A percentile compares a stretch with the other conserved stretches of the same genome.
These are phyloP conservation scores for Aureobasidium pullulans DNA, from an alignment of 2,329 filamentous ascomycete species.

Conservation along the genomic window DNA sequence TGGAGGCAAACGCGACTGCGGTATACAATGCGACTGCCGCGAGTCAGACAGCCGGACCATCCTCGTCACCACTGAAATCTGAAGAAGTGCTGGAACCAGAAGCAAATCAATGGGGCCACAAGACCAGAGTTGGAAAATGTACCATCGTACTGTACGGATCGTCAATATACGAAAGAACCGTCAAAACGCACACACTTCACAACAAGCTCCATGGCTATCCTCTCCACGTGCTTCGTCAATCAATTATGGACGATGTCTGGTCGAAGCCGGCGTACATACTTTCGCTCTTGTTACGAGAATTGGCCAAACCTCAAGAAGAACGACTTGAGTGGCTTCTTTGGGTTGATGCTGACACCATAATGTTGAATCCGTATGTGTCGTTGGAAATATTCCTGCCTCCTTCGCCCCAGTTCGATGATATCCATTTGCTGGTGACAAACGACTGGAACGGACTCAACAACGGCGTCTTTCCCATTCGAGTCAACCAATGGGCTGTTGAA, in stretches of 20 bases:
- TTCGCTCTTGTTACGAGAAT: constrained; percentile 31
- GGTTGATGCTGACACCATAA: constrained; percentile 38
- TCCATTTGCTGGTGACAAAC: constrained; percentile 31
- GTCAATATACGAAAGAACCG: constrained; percentile 33
- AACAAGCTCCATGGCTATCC: constrained; percentile 36
- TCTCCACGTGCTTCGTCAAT: constrained; percentile 34
- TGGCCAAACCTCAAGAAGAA: constrained; percentile 31
- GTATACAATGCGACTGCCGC: constrained; percentile 13
- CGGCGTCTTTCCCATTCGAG: constrained; percentile 36
- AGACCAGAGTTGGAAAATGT: constrained; percentile 31
- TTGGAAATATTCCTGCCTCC: constrained; percentile 35
- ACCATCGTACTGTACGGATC: constrained; percentile 33
- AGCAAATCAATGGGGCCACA: constrained; percentile 23
- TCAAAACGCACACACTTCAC: constrained; percentile 35
- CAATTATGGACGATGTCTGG: constrained; percentile 38
- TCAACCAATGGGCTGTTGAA: constrained; percentile 32
- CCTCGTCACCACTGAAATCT: not conserved
- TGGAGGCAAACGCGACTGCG: not conserved
- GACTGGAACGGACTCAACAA: constrained; percentile 39
- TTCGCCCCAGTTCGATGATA: constrained; percentile 27
- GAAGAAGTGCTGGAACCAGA: constrained; percentile 7
- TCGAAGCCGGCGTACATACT: constrained; percentile 40
- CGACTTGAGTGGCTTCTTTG: constrained; percentile 38
- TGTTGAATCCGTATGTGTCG: constrained; percentile 37
- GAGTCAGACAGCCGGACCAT: constrained; percentile 2